These are phyloP conservation scores for Talaromyces albobiverticillius DNA, from an alignment of 2,329 filamentous ascomycete genomes.

Conservation along the genomic window DNA sequence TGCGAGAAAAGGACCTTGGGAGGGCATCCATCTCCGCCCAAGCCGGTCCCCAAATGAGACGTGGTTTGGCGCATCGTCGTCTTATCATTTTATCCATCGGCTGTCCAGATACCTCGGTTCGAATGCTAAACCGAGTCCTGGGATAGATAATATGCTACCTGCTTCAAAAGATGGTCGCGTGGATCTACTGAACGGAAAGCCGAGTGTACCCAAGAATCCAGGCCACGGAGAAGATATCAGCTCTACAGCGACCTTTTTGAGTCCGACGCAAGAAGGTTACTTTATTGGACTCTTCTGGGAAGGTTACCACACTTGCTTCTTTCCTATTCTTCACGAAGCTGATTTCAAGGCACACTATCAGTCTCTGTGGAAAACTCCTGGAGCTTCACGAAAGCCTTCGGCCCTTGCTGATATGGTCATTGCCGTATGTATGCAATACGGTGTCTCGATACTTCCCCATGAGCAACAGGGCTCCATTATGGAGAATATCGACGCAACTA, in stretches of 20 bases:
- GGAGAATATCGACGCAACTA: slow-evolving; percentile 5
- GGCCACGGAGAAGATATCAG: neutral
- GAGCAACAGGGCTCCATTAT: slow-evolving; percentile 5
- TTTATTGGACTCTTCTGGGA: slow-evolving; percentile 11
- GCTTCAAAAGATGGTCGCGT: neutral
- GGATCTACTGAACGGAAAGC: neutral
- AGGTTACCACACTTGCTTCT: slow-evolving; percentile 1
- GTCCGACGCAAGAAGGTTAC: slow-evolving; percentile 5
- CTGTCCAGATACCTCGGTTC: neutral
- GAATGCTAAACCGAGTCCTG: neutral
- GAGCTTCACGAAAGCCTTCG: neutral
- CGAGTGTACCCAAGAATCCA: neutral
- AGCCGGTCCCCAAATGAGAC: slow-evolving; percentile 5
- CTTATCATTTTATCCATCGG: slow-evolving; percentile 7
- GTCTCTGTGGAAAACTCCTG: slow-evolving; percentile 5
- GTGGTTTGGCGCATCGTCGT: slow-evolving; percentile 11
- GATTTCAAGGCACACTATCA: slow-evolving; percentile 12
- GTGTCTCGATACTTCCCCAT: neutral
- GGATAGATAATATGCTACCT: neutral
- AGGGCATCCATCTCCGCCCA: slow-evolving; percentile 3
- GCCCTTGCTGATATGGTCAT: slow-evolving; percentile 12
- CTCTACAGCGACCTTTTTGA: neutral
- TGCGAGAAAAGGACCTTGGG: neutral
- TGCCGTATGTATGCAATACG: slow-evolving; percentile 13
- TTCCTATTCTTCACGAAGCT: slow-evolving; percentile 7